Evolutionary conservation across 1,284 basidiomycete species (phyloP).

Genomic region (Termitomyces sp.): DNA sequence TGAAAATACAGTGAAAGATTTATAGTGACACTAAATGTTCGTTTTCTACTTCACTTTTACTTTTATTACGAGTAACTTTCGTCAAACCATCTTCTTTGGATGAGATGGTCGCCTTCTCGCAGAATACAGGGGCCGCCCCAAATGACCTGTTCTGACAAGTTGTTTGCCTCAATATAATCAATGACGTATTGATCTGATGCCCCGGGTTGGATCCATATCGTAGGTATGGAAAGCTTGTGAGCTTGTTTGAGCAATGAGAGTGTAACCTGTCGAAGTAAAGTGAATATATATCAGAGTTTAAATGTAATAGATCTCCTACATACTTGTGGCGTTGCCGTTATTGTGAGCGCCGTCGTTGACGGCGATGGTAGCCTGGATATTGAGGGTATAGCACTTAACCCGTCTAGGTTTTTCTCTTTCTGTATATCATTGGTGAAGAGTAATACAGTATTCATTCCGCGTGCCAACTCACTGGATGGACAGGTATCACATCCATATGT

Average conservation of each 20-base stretch:
- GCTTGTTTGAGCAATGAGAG: conserved; percentile 60
- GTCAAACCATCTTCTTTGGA: conserved; percentile 15
- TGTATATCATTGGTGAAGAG: not conserved
- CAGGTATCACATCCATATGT: conserved; percentile 16
- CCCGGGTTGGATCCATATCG: conserved; percentile 77
- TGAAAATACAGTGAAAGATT: conserved; percentile 5
- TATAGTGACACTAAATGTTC: not conserved
- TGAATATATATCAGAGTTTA: conserved; percentile 11
- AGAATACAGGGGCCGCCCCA: conserved; percentile 63
- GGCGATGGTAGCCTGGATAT: conserved; percentile 19
- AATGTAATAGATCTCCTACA: not conserved
- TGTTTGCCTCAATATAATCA: conserved; percentile 33
- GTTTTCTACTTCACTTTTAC: not conserved
- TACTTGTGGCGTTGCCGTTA: conserved; percentile 15
- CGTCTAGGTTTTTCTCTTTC: conserved; percentile 15
- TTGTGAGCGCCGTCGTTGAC: conserved; percentile 15
- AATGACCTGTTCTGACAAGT: conserved; percentile 48
- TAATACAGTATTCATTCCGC: not conserved
- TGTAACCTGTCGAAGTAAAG: conserved; percentile 15
- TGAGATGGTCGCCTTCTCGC: conserved; percentile 47
- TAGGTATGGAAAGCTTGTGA: conserved; percentile 41
- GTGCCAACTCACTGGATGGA: conserved; percentile 12
- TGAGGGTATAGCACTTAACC: conserved; percentile 13
- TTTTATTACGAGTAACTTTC: conserved; percentile 9
- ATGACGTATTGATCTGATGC: conserved; percentile 46